Base-by-base conservation (phyloP, 768 basidiomycete genomes). In the Sporobolomyces pararoseus region DNA sequence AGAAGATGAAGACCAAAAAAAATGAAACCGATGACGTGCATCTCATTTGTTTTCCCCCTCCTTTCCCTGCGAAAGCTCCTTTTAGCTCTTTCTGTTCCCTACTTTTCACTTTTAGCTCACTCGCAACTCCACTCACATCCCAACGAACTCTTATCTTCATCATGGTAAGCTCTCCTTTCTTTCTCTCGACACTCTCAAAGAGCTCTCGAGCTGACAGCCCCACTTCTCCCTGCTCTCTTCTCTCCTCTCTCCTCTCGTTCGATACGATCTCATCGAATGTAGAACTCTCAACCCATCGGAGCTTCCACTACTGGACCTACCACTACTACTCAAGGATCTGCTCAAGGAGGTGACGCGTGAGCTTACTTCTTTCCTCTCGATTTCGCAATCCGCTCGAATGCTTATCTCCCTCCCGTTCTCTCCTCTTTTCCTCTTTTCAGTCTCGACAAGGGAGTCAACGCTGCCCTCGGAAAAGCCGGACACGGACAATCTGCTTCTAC, bases 401-500 rank as follows among this genome's bases (percentile, higher is more conserved):
- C 51, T 52, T 14, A 52, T 29, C 25, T 25, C 31, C 10, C 51
- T 19, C 25, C 51, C 51, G n/a, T 19, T 9, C 39, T 10, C 44
- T 58, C 39, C 39, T 19, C 39, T 55, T 16, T 14, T 7, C 31
- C n/a, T n/a, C n/a, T n/a, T 13, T 7, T 4, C 60, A 66, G 64
- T 9, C 70, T 71, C 65, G 70, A 71, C 61, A 71, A 71, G 70
- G 70, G 70, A 50, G 37, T 71, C 55, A 34, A 47, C 54, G 0
- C 50, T 0, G 2, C 34, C 21, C 42, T 67, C 27, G 27, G 57
- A 19, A 57, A 52, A 39, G 0, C 34, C 7, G 70, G 70, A 21
- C 60, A 71, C 50, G 55, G 44, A 1, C 70, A 71, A 61, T 32
- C 10, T 6, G 27, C 16, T 21, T 14, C 23, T 2, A 68, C 71